A percentile compares a stretch with the other conserved stretches of the same genome.
These are phyloP conservation scores for Aspergillus terreus DNA, from an alignment of 2,329 filamentous ascomycete species.

Conservation along the genomic window DNA sequence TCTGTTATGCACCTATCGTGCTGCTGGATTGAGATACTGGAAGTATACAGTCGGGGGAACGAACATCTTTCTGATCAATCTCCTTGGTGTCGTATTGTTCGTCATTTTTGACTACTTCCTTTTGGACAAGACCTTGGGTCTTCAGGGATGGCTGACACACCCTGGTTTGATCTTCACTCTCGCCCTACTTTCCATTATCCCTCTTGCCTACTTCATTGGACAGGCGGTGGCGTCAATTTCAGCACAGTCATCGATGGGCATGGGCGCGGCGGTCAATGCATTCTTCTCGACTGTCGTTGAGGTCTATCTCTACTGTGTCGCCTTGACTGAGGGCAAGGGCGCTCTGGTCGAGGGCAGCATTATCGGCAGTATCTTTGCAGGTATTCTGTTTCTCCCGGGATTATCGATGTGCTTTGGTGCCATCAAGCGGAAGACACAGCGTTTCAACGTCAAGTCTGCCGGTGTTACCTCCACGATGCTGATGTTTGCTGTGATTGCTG, in stretches of 20 bases:
- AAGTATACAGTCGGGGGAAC: slow-evolving; percentile 98
- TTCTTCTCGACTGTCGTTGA: slow-evolving; percentile 98
- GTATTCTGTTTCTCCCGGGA: slow-evolving; percentile 89
- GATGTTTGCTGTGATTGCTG: slow-evolving; percentile 89
- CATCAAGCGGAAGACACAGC: slow-evolving; percentile 94
- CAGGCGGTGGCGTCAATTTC: slow-evolving; percentile 98
- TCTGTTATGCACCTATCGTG: slow-evolving; percentile 92
- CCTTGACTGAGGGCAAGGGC: slow-evolving; percentile 85
- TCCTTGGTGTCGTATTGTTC: slow-evolving; percentile 89
- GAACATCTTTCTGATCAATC: slow-evolving; percentile 98
- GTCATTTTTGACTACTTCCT: slow-evolving; percentile 91
- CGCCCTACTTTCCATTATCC: slow-evolving; percentile 87
- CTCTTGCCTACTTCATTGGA: slow-evolving; percentile 95
- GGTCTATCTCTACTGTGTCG: slow-evolving; percentile 95
- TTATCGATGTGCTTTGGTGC: slow-evolving; percentile 99
- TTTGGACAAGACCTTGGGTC: slow-evolving; percentile 63
- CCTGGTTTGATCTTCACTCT: slow-evolving; percentile 82
- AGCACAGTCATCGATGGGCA: slow-evolving; percentile 95
- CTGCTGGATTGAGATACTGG: slow-evolving; percentile 93
- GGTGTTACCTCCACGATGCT: slow-evolving; percentile 98
- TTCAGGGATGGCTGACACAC: slow-evolving; percentile 72
- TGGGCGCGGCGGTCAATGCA: slow-evolving; percentile 94
- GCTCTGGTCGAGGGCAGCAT: slow-evolving; percentile 94
- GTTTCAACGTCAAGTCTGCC: slow-evolving; percentile 94
- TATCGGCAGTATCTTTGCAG: slow-evolving; percentile 95